Conservation (phyloP, 345 rosid genomes). For the thale cress (Arabidopsis thaliana) region TAIR10.1 NC_003070.9:246001-246500, state of each 20-base stretch:
- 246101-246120: no score
- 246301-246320: background rate
- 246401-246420: no score
- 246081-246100: background rate
- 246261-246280: background rate
- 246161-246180: no score
- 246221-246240: no score
- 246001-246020: background rate
- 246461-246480: slow-evolving; percentile 62
- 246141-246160: no score
- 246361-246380: background rate
- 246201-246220: no score
- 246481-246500: slow-evolving; percentile 50
- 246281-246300: background rate
- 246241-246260: background rate
- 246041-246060: slow-evolving; percentile 5
- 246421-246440: slow-evolving; percentile 37
- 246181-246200: no score
- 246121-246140: no score
- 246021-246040: background rate
- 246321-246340: background rate
- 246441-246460: slow-evolving; percentile 70
- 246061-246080: slow-evolving; percentile 16
- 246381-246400: background rate
- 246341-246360: background rate